Evolutionary conservation across 2,329 filamentous ascomycete genomes (phyloP).

Genomic region (Talaromyces marneffei): DNA sequence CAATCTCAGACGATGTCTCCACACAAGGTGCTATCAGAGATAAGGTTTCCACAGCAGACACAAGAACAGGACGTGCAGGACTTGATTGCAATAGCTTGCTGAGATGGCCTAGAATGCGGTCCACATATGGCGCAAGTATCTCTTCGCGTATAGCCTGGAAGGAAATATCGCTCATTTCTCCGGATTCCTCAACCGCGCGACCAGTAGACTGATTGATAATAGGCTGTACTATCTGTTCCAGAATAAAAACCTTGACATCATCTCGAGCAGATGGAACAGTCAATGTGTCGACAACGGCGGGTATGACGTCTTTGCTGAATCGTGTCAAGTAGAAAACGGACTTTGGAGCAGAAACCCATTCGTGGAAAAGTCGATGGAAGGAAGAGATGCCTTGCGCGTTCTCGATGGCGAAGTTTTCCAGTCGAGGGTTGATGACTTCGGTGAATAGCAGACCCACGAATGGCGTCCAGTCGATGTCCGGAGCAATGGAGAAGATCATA

Average conservation of each 20-base stretch:
- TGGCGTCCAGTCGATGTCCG: conserved; percentile 63
- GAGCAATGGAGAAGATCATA: conserved; percentile 68
- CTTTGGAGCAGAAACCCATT: conserved; percentile 66
- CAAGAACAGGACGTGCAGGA: conserved; percentile 67
- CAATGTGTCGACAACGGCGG: conserved; percentile 66
- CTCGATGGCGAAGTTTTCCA: conserved; percentile 74
- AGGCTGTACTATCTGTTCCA: conserved; percentile 66
- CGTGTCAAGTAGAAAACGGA: conserved; percentile 65
- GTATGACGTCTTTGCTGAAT: conserved; percentile 56
- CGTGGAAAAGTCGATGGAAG: conserved; percentile 70
- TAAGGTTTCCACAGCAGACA: conserved; percentile 71
- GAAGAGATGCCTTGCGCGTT: conserved; percentile 86
- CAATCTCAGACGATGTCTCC: conserved; percentile 56
- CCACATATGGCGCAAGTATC: conserved; percentile 54
- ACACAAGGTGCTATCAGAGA: conserved; percentile 70
- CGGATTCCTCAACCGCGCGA: conserved; percentile 48
- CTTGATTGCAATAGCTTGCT: conserved; percentile 51
- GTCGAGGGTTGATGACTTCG: conserved; percentile 69
- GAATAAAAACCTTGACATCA: conserved; percentile 75
- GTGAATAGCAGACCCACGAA: conserved; percentile 67
- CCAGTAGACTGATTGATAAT: conserved; percentile 58
- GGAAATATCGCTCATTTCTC: conserved; percentile 37
- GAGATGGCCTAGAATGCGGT: conserved; percentile 54
- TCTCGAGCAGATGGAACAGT: conserved; percentile 70
- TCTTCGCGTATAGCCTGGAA: conserved; percentile 31